Percentiles rank a stretch among this genome's conserved stretches.
Conservation (phyloP, 2,329 filamentous ascomycete species). For the Sporothrix inflata region DNA sequence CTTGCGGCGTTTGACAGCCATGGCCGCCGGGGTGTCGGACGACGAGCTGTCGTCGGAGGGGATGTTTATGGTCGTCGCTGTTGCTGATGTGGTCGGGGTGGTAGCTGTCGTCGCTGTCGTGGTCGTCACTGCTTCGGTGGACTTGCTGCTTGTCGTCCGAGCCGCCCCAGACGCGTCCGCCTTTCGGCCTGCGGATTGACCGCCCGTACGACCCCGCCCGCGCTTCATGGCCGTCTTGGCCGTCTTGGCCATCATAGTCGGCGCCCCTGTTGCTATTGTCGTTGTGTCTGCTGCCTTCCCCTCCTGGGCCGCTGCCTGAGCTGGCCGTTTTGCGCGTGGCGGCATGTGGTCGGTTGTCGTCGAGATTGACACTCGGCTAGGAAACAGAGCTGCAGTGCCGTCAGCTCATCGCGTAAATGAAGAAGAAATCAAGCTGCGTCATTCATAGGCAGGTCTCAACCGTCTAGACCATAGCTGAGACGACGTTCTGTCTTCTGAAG, state of each 20-base stretch:
- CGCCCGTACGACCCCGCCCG: neutral
- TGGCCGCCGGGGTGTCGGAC: neutral
- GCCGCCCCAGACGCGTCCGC: neutral
- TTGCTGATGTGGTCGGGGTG: neutral
- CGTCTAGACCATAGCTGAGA: no score
- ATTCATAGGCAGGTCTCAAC: neutral
- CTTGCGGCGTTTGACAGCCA: constrained; percentile 24
- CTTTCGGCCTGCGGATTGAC: neutral
- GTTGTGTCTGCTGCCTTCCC: neutral
- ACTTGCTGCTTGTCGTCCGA: no score
- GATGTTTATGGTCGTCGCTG: neutral
- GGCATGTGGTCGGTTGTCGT: constrained; percentile 5
- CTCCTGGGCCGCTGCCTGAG: neutral
- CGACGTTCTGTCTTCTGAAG: no score
- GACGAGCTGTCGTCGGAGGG: constrained; percentile 4
- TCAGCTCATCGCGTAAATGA: neutral
- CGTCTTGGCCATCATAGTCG: neutral
- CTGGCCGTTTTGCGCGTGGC: neutral
- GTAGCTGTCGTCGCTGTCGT: neutral
- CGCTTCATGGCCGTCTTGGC: neutral
- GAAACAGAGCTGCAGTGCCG: neutral
- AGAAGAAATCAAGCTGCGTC: neutral
- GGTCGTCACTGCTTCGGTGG: no score
- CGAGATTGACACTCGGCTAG: neutral
- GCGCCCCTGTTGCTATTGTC: neutral